Evolutionary conservation across 345 rosid species (phyloP), one percentile per base, ranked within the genome.

Genomic region (Populus deltoides): DNA sequence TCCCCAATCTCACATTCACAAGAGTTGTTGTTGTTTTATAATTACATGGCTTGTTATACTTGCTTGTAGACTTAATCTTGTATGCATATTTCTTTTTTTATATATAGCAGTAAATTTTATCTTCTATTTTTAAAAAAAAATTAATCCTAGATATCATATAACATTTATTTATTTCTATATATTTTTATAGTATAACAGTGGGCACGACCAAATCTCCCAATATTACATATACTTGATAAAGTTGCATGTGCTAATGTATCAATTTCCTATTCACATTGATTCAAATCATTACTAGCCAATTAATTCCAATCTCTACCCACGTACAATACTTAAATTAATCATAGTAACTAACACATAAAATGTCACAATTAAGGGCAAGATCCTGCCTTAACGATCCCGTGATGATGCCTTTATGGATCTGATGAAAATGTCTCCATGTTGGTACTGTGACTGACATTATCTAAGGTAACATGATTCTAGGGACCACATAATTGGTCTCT

Each of bases 301-400:
- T 80, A 82, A 83, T 33, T 36, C 10, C 24, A 53, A 47, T 75
- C 49, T 36, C 9, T 63, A 59, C 27, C 68, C 76, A 67, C 72
- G n/a, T 79, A 61, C 55, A 16, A 74, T 18, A 16, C 7, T 76
- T 78, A 24, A 72, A 41, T 57, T 75, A 71, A 76, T 76, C 70
- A 20, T 25, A 43, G 36, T n/a, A 79, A 49, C 16, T 31, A 59
- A 55, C 57, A 25, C 61, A 76, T 18, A 22, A 57, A 59, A 53
- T 29, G 6, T 13, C 16, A 6, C 45, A 16, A 38, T 31, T 51
- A 65, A 72, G 74, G 74, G 81, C 85, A 89, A 76, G 92, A 86
- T 87, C 92, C 89, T 79, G 75, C 82, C 86, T 86, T 83, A 78
- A 88, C 85, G 88, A 86, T 88, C 84, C 79, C 77, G 83, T 71